Evolutionary conservation across 108 stramenopile genomes (phyloP).

Genomic region (Skeletonema marinoi): DNA sequence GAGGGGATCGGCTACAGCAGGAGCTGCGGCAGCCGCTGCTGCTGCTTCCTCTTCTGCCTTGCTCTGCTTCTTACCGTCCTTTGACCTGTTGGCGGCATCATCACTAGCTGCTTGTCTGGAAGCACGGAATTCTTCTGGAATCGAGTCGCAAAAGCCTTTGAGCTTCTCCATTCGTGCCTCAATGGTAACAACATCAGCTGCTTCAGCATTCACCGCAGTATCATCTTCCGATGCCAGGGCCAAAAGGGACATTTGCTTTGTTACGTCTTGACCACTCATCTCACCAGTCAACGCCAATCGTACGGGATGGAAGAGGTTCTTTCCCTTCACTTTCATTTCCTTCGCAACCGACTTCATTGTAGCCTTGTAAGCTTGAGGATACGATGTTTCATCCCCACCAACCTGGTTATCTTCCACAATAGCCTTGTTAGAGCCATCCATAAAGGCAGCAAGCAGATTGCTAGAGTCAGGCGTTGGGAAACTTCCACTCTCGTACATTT

Average conservation of each 20-base stretch:
- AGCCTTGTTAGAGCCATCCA: conserved; percentile 66
- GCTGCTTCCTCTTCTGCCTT: conserved; percentile 11
- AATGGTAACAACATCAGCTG: conserved; percentile 62
- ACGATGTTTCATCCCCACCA: conserved; percentile 67
- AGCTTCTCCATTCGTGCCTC: conserved; percentile 68
- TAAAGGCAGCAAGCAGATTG: conserved; percentile 69
- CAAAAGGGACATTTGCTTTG: conserved; percentile 88
- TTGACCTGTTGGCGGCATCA: conserved; percentile 8
- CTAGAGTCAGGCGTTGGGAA: conserved; percentile 66
- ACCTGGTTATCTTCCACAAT: conserved; percentile 72
- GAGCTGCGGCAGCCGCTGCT: neutral
- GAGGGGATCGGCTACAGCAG: conserved; percentile 60
- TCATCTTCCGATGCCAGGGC: conserved; percentile 63
- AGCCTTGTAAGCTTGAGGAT: conserved; percentile 67
- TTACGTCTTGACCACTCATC: conserved; percentile 97
- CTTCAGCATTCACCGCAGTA: conserved; percentile 63
- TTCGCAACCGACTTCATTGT: conserved; percentile 89
- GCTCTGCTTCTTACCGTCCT: conserved; percentile 11
- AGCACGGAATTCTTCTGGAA: conserved; percentile 76
- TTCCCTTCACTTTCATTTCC: conserved; percentile 86
- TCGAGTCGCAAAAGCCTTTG: conserved; percentile 70
- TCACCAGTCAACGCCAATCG: conserved; percentile 93
- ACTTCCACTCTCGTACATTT: conserved; percentile 52
- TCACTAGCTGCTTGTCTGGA: conserved; percentile 23
- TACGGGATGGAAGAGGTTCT: conserved; percentile 93